Evolutionary conservation across 139 green algal genomes (phyloP), one percentile per base, ranked within the genome.

Genomic region (Pseudopediastrum boryanum): DNA sequence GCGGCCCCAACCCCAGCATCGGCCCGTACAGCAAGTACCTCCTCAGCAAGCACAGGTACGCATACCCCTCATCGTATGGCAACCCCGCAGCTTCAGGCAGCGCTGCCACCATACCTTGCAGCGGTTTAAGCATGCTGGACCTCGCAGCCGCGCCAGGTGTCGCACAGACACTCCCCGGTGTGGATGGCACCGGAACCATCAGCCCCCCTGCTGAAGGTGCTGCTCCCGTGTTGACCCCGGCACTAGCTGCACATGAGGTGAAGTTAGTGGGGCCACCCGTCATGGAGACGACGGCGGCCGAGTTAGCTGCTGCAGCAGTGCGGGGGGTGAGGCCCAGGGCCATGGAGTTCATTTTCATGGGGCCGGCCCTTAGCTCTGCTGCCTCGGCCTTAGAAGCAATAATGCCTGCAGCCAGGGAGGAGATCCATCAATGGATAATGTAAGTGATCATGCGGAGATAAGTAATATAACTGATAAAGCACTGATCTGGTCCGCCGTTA

Each of bases 11-110:
- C 10, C 71, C 71, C 71, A 78, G 38, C n/a, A 38, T 65, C 23
- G 71, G 71, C 2, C 71, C 71, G n/a, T 69, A 78, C 9, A 78
- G 25, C 10, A 78, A 43, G 9, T 69, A 78, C 10, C 71, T 29
- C 35, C 71, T 54, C 54, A 78, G 39, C 9, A 68, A 50, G 52
- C 51, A 68, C 2, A 78, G 52, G 54, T 78, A 78, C 7, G 52
- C 52, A 29, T 69, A 78, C 6, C 39, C 31, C 71, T 78, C 71
- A 35, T 78, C 71, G 65, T 78, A 78, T 2, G 56, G 71, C 71
- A 78, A n/a, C 6, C 71, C 71, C 23, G 71, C 50, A 35, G 71
- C 54, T 56, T 78, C 71, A 21, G 71, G 71, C 39, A 78, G 54
- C 13, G 71, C 56, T 50, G 71, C 54, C 33, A 70, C 71, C 4